Evolutionary conservation across 495 filamentous ascomycete genomes (phyloP), one percentile per base, ranked within the genome.

Genomic region (Hypoxylon subgilvum): DNA sequence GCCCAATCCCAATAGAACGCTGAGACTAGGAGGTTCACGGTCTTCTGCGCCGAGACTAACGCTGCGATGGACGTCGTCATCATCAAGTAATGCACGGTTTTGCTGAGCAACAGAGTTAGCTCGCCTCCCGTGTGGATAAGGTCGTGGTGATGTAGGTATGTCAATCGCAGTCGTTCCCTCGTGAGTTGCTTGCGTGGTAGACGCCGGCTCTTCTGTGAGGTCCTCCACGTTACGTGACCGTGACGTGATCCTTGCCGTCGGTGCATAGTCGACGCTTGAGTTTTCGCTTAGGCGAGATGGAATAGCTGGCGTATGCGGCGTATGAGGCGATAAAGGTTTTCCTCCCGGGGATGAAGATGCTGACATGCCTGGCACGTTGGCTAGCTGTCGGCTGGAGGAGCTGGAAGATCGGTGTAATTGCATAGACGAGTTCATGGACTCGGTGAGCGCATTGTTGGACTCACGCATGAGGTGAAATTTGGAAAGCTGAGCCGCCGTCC

Each of bases 301-400:
- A 38, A 96, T 89, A 13, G 92, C 91, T 3, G 93, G 92, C 4
- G 91, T 96, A 64, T 96, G 93, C 6, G 93, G 93, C 0, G 92
- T 96, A 70, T 96, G 92, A 8, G 92, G 92, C 1, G 91, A 96
- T 39, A 96, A 81, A 1, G 93, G 91, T 61, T 96, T 97, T 13
- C 57, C 47, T 47, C 91, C 91, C 5, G 90, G 91, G 2, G 92
- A 95, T 1, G 92, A 92, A 3, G 90, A 88, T 0, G 87, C 86
- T 8, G 92, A 95, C 89, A 96, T 92, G 6, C 86, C 85, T 13
- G 92, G 91, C 10, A 94, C 88, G 44, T 86, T 92, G 3, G 87
- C 84, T 12, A 96, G 74, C 55, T 96, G 89, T 14, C 90, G 86
- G 69, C 91, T 96, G 0, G 90, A 94, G 0, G 92, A 88, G 50